Base-by-base conservation (phyloP, 805 yeast genomes). In the Yamadazyma phyllophila region DNA sequence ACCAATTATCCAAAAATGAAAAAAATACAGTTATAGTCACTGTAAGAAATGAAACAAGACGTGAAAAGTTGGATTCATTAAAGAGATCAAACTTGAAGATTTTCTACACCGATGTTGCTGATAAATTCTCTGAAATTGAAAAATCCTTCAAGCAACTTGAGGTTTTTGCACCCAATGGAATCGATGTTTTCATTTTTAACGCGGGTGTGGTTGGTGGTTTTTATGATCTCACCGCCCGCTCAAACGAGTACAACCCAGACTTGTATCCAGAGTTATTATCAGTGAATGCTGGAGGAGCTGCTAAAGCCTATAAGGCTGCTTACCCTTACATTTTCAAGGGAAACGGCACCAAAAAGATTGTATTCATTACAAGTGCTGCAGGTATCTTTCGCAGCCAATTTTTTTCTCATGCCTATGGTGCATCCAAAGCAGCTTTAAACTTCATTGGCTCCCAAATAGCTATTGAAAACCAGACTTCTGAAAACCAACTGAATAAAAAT, bases 371-470 rank as follows among this genome's bases (percentile, higher is more conserved):
- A 7, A 53, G 61, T 17, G 30, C 40, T 6, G 36, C 46, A 12
- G 41, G 44, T 24, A 27, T 12, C 15, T 39, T 32, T 12, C 26
- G 17, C 14, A 41, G 31, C 13, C 13, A n/a, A 29, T 29, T 29
- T 8, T 29, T 29, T 29, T 29, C 31, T 8, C 31, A 44, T 34
- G 57, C 63, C 7, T 69, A 69, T 47, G 65, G 64, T n/a, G 57
- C 59, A 4, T 68, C 76, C 5, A 71, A 72, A 46, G 66, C 69
- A 3, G 70, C 69, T 1, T 36, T 67, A 16, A 68, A 67, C 54
- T 62, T 55, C 51, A 48, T 61, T 13, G 54, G 56, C 8, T 55
- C 48, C 33, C 59, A 59, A 27, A 41, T 69, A 32, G 51, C 63
- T 26, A n/a, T 12, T 24, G 73, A 49, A 29, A 31, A 41, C 58